Base-by-base conservation (phyloP, 2,329 filamentous ascomycete species). In the Xylariaceae sp. region DNA sequence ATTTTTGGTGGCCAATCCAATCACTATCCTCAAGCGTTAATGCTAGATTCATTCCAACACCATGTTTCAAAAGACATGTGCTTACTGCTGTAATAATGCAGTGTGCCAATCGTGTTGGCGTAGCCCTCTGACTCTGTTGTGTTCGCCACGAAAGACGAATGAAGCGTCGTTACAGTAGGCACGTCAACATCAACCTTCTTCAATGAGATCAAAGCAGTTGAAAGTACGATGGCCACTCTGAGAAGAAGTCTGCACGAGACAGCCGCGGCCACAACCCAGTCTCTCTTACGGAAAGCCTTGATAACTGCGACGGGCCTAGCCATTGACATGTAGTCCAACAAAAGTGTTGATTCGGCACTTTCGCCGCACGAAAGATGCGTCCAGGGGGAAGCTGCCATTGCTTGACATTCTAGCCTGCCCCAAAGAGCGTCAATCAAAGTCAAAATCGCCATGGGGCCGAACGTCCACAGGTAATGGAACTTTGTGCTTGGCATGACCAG, bases 401-500 rank as follows among this genome's bases (percentile, higher is more conserved):
- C 22, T 28, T 50, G 47, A 22, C 38, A 45, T 22, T 50, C 42
- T 10, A 42, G 18, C 5, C 47, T 41, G 28, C 31, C 42, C 47
- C 33, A 50, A n/a, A 50, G 14, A 5, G 47, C 42, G 14, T 41
- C 41, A 31, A 38, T n/a, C n/a, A 22, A 16, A 7, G 41, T 50
- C 4, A 50, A 14, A 18, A 39, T 11, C 12, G 33, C 41, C 28
- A 38, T 50, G 10, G 47, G 47, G 10, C 47, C 41, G 17, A 45
- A 50, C 14, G 47, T 50, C 41, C 47, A 50, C 9, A 44, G 18
- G 31, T 50, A 50, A 19, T 50, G 47, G 10, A 17, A 7, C 0
- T 36, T 39, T 9, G 17, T 31, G 2, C 6, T 38, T 12, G 16
- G 10, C 3, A 34, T 38, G 2, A 42, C 34, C n/a, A 50, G n/a